These are phyloP conservation scores for Kwoniella dendrophila DNA, from an alignment of 768 basidiomycete genomes.

Conservation along the genomic window DNA sequence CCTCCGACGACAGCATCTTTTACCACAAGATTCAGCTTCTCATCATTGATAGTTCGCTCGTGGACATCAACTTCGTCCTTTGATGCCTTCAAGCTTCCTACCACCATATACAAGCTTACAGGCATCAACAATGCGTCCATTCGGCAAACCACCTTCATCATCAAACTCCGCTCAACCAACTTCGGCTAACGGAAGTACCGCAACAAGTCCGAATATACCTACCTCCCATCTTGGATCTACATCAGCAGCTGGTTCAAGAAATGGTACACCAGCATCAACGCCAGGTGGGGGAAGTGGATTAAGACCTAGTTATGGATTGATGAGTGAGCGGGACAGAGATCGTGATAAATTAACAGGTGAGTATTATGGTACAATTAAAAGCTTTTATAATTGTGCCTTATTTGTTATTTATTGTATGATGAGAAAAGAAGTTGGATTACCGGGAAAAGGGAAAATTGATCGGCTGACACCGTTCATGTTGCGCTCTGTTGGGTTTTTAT, in stretches of 20 bases:
- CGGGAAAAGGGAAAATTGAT: background rate
- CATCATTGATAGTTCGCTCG: background rate
- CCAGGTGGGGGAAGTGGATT: slow-evolving; percentile 17
- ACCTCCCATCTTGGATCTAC: slow-evolving; percentile 6
- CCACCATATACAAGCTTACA: background rate
- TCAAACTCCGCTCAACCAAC: slow-evolving; percentile 4
- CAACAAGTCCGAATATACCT: slow-evolving; percentile 17
- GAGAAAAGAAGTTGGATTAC: background rate
- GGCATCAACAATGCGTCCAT: slow-evolving; percentile 14
- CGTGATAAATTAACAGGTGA: slow-evolving; percentile 22
- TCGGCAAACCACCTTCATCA: slow-evolving; percentile 6
- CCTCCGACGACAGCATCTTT: background rate
- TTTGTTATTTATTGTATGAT: background rate
- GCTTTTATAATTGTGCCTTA: background rate
- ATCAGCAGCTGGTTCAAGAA: slow-evolving; percentile 1
- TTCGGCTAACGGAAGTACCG: slow-evolving; percentile 4
- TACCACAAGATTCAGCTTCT: background rate
- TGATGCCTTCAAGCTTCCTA: slow-evolving; percentile 18
- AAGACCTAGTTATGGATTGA: slow-evolving; percentile 16
- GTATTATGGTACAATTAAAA: slow-evolving; percentile 4
- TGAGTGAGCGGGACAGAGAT: slow-evolving; percentile 18
- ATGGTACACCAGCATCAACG: slow-evolving; percentile 12
- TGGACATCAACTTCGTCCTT: slow-evolving; percentile 2
- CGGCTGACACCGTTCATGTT: slow-evolving; percentile 4
- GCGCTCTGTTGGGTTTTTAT: background rate